Evolutionary conservation across 495 filamentous ascomycete genomes (phyloP).

Genomic region (Neurospora hispaniola): DNA sequence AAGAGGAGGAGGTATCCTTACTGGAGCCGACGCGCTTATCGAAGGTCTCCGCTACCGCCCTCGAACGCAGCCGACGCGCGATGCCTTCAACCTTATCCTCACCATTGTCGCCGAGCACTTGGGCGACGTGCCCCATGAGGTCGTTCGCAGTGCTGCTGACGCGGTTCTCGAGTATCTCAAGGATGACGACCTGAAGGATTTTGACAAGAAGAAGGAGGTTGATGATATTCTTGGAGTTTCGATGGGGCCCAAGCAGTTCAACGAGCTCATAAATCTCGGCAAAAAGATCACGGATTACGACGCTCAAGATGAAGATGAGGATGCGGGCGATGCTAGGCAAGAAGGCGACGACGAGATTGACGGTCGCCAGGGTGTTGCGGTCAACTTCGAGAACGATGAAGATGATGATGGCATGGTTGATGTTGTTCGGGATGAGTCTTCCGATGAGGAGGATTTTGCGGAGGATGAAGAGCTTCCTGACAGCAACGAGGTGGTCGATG

Average conservation of each 20-base stretch:
- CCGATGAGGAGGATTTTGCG: constrained; percentile 60
- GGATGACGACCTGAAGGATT: constrained; percentile 91
- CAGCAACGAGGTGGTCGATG: constrained; percentile 41
- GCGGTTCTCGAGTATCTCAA: constrained; percentile 85
- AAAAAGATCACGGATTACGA: constrained; percentile 99
- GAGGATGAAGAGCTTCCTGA: constrained; percentile 58
- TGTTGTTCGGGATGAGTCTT: constrained; percentile 77
- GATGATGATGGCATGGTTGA: constrained; percentile 71
- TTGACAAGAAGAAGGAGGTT: constrained; percentile 96
- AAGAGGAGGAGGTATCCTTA: constrained; percentile 71
- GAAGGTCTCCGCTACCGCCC: constrained; percentile 80
- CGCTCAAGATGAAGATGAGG: constrained; percentile 90
- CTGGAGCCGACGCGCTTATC: constrained; percentile 73
- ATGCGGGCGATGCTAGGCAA: constrained; percentile 60
- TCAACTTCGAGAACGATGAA: constrained; percentile 91
- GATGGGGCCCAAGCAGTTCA: constrained; percentile 85
- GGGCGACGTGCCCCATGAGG: constrained; percentile 85
- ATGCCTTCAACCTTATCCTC: constrained; percentile 91
- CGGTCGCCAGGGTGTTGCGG: constrained; percentile 90
- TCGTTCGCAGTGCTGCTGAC: constrained; percentile 92
- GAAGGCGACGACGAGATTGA: constrained; percentile 77
- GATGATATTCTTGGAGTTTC: constrained; percentile 80
- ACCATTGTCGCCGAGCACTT: constrained; percentile 81
- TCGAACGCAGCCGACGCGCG: constrained; percentile 81
- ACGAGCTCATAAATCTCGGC: constrained; percentile 89